Base-by-base conservation (phyloP, 768 basidiomycete genomes). In the Rhodosporidiobolus sp. region DNA sequence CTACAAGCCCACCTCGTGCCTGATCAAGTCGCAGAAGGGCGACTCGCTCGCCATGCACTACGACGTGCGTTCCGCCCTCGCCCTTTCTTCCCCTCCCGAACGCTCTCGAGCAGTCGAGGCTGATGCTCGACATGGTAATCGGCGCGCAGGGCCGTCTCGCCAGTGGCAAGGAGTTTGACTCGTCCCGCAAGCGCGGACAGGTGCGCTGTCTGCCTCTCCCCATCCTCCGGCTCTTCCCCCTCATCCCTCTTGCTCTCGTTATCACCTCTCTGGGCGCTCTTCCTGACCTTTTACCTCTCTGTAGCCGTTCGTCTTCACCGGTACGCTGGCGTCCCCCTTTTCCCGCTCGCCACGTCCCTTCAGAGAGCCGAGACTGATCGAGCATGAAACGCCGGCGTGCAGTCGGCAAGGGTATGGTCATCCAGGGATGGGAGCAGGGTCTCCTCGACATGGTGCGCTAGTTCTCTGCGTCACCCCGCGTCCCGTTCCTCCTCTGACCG, bases 261-360 rank as follows among this genome's bases (percentile, higher is more conserved):
- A n/a, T n/a, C n/a, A n/a, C n/a, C n/a, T n/a, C n/a, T n/a, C n/a
- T n/a, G n/a, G n/a, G n/a, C n/a, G n/a, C n/a, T n/a, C n/a, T 43
- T 14, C 7, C 38, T 43, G 38, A 43, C 38, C 14, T 14, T 14
- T 43, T 14, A 14, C 7, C 38, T 7, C 8, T 43, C 8, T 14
- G 38, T 14, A 43, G 72, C 83, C 83, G 3, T 83, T 83, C 72
- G 80, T 80, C 50, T 83, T 83, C 77, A 82, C 78, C 5, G 80
- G 82, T 75, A 78, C 80, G 68, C 81, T 80, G 3, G 79, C 77
- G 4, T n/a, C 32, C n/a, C 49, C 32, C 32, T 11, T 11, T 49
- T 35, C 34, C 20, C 38, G 22, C 0, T 3, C 14, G 16, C 26
- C 11, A 4, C 60, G 19, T 19, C 6, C 5, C 34, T 7, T 20